Evolutionary conservation across 2,329 filamentous ascomycete genomes (phyloP), one percentile per base, ranked within the genome.

Genomic region (Penicillium sp.): DNA sequence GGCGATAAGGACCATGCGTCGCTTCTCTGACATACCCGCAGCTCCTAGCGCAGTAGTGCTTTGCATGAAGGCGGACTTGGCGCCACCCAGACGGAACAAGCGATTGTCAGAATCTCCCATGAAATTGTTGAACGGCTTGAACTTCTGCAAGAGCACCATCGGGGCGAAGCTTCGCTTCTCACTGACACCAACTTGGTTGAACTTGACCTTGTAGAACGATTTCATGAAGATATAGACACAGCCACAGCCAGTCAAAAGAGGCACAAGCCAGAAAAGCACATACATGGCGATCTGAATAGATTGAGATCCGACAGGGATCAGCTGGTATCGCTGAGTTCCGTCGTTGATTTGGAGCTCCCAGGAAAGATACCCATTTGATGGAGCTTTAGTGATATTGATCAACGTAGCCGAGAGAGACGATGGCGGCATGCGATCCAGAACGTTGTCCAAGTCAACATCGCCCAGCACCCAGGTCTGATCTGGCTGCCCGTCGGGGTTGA

Each of bases 131-230:
- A 56, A 60, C 15, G 64, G 68, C 59, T 72, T 76, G 35, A 77
- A 61, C 51, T 69, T 75, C 29, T 69, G 69, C 52, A 71, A 65
- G 43, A 78, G 54, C 1, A 69, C 65, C 20, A 75, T 62, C 3
- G 76, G 69, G 6, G 77, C 61, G 41, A 75, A 67, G 4, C 65
- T 65, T 41, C 73, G 75, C 65, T 82, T 80, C 56, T 83, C 78
- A 3, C 71, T 77, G 18, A 84, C 74, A 49, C 83, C 83, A 41
- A 81, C 74, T 63, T 84, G 74, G 65, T 86, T 86, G 72, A 86
- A 81, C 67, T 86, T 87, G 67, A 87, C 81, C 51, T 82, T 78
- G 69, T 86, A 86, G 73, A 87, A 87, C 8, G 79, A 81, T 54
- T 81, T 78, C 75, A 84, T 81, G 73, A 85, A 87, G 6, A 79